These are phyloP conservation scores for Uronychia setigera DNA, from an alignment of 73 alveolate species.

Conservation along the genomic window DNA sequence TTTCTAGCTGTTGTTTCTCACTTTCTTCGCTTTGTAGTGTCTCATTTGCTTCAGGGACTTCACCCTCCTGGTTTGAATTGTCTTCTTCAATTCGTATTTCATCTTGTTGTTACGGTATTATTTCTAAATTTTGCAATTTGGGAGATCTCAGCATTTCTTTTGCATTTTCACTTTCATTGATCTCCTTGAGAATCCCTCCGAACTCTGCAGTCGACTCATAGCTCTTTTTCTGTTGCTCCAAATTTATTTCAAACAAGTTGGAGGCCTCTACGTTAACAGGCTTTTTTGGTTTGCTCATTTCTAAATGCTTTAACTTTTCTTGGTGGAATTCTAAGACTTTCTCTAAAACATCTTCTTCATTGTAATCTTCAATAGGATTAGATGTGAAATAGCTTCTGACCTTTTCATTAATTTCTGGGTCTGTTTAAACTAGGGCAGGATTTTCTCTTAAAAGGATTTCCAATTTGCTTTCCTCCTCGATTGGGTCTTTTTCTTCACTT, in stretches of 20 bases:
- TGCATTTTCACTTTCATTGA: too few relatives aligned
- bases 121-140: background rate
- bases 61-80: background rate
- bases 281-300: too few relatives aligned
- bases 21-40: too few relatives aligned
- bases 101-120: background rate
- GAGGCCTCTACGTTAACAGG: background rate
- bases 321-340: background rate
- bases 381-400: too few relatives aligned
- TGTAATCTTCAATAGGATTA: background rate
- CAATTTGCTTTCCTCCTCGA: too few relatives aligned
- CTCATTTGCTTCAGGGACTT: too few relatives aligned
- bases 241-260: background rate
- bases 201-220: background rate
- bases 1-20: background rate
- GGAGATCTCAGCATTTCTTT: too few relatives aligned
- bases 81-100: too few relatives aligned
- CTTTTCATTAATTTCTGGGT: too few relatives aligned
- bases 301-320: background rate
- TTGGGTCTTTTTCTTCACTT: too few relatives aligned
- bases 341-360: background rate
- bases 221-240: background rate
- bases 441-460: too few relatives aligned
- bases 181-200: background rate
- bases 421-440: too few relatives aligned